Conservation (phyloP, 768 basidiomycete species). For the Lentinula raphanica region DNA sequence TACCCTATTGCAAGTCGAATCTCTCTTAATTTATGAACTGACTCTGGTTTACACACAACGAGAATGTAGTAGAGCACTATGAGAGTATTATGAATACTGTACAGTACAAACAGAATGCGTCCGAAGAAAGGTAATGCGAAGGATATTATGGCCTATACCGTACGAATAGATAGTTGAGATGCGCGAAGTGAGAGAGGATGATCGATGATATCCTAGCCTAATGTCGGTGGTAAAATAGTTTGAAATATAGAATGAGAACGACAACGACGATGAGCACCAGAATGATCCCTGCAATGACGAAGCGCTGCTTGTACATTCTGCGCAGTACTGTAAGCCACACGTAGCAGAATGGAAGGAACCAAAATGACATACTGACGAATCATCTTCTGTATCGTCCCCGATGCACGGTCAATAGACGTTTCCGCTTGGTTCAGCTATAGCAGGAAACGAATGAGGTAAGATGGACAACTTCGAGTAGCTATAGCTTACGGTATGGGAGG, state of each 20-base stretch:
- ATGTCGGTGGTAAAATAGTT: slow-evolving; percentile 22
- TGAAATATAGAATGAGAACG: slow-evolving; percentile 66
- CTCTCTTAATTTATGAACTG: too few species aligned
- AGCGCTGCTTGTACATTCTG: slow-evolving; percentile 90
- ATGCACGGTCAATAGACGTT: slow-evolving; percentile 78
- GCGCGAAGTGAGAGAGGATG: background rate
- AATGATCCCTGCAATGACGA: slow-evolving; percentile 73
- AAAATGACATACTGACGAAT: slow-evolving; percentile 75
- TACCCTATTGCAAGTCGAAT: too few species aligned
- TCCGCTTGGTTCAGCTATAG: slow-evolving; percentile 80
- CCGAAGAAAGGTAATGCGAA: background rate
- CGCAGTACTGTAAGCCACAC: background rate
- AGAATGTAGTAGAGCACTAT: too few species aligned
- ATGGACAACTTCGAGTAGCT: background rate
- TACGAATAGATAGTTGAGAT: background rate
- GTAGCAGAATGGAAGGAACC: background rate
- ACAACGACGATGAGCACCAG: slow-evolving; percentile 75
- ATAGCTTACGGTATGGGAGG: slow-evolving; percentile 68
- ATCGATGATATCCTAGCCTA: too few species aligned
- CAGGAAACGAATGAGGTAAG: background rate
- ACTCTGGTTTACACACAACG: too few species aligned
- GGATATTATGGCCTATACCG: too few species aligned
- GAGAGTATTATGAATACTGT: too few species aligned
- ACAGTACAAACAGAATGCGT: background rate
- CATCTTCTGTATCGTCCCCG: slow-evolving; percentile 89